These are phyloP conservation scores for Claviceps lovelessii DNA, from an alignment of 2,329 filamentous ascomycete species.

Conservation along the genomic window DNA sequence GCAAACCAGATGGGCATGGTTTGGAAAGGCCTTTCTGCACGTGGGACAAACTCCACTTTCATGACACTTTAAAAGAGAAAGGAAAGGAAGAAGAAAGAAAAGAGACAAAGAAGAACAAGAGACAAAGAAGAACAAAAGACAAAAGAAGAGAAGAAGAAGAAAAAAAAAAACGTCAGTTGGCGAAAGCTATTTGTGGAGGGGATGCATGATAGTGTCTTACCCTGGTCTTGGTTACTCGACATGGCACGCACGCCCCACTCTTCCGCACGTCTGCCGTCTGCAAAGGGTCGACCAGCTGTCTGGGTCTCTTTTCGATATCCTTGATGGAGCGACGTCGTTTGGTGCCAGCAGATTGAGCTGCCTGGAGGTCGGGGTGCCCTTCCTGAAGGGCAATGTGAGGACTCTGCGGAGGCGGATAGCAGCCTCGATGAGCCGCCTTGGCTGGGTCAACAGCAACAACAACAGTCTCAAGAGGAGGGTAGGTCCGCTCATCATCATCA, in stretches of 20 bases:
- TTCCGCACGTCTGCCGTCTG: slow-evolving; percentile 36
- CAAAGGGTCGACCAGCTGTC: slow-evolving; percentile 24
- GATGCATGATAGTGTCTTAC: slow-evolving; percentile 22
- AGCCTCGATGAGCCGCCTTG: slow-evolving; percentile 18
- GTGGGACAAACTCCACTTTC: slow-evolving; percentile 28
- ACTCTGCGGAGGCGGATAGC: slow-evolving; percentile 14
- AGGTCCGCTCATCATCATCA: slow-evolving; percentile 26
- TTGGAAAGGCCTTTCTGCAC: slow-evolving; percentile 26
- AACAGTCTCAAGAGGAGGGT: slow-evolving; percentile 20
- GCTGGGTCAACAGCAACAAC: slow-evolving; percentile 10
- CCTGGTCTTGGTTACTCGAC: slow-evolving; percentile 32
- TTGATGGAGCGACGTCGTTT: slow-evolving; percentile 23
- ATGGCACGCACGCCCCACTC: slow-evolving; percentile 32
- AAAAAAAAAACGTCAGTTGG: slow-evolving; percentile 12
- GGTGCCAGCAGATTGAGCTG: slow-evolving; percentile 15
- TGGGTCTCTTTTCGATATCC: slow-evolving; percentile 21
- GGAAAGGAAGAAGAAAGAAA: neutral
- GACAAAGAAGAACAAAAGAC: no score
- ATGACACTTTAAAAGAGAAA: slow-evolving; percentile 17
- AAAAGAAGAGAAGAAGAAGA: neutral
- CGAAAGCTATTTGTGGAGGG: slow-evolving; percentile 6
- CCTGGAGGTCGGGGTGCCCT: slow-evolving; percentile 12
- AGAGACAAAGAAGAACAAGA: slow-evolving; percentile 1
- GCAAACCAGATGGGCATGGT: slow-evolving; percentile 26
- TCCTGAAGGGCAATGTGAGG: slow-evolving; percentile 17